A percentile compares a stretch with the other conserved stretches of the same genome.
Evolutionary conservation across 805 yeast genomes (phyloP).

Genomic region (Starmerella floris): DNA sequence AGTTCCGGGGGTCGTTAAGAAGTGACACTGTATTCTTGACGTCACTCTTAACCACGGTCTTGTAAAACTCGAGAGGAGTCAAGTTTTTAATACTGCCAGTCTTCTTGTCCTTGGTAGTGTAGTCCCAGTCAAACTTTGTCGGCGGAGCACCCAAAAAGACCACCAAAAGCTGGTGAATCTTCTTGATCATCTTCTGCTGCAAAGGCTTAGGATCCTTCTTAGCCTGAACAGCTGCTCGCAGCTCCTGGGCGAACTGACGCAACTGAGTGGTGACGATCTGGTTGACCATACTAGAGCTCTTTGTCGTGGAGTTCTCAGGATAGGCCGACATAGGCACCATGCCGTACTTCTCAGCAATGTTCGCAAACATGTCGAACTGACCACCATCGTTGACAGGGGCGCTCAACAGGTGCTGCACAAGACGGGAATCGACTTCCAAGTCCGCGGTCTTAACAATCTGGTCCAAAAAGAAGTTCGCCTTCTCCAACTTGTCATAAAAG

Average conservation of each 20-base stretch:
- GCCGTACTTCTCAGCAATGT: slow-evolving; percentile 68
- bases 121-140: slow-evolving; percentile 62
- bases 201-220: slow-evolving; percentile 31
- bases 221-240: slow-evolving; percentile 38
- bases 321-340: slow-evolving; percentile 58
- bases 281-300: slow-evolving; percentile 42
- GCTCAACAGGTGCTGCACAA: slow-evolving; percentile 49
- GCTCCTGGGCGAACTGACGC: slow-evolving; percentile 61
- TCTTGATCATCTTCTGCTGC: slow-evolving; percentile 37
- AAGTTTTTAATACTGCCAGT: slow-evolving; percentile 33
- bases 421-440: slow-evolving; percentile 54
- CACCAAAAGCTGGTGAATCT: slow-evolving; percentile 51
- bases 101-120: slow-evolving; percentile 51
- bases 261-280: slow-evolving; percentile 52
- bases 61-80: slow-evolving; percentile 56
- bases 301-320: slow-evolving; percentile 54
- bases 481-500: slow-evolving; percentile 78
- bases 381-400: slow-evolving; percentile 77
- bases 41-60: slow-evolving; percentile 40
- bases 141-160: slow-evolving; percentile 72
- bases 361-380: slow-evolving; percentile 72
- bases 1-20: slow-evolving; percentile 73
- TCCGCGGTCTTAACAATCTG: slow-evolving; percentile 57
- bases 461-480: slow-evolving; percentile 66
- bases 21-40: slow-evolving; percentile 46